Evolutionary conservation across 148 eudicot genomes (phyloP), one percentile per base, ranked within the genome.

Genomic region (Salicornia ramosissima): DNA sequence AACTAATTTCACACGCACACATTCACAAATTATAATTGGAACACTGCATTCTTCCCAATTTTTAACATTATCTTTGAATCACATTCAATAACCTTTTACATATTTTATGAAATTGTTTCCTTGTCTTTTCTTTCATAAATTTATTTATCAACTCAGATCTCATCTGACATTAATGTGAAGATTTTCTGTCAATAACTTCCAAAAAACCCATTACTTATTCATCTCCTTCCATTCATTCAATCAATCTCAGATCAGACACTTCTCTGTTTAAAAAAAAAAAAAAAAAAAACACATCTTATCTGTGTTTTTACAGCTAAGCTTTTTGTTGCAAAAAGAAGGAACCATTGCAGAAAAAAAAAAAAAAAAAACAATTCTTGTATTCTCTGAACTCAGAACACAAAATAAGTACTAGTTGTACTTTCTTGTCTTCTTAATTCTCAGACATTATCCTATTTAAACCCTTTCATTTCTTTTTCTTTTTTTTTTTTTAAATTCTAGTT

Each of bases 281-380:
- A n/a, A n/a, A n/a, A n/a, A 83, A 67, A 74, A 77, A 74, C 83
- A 78, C 69, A 79, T 45, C 80, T 83, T 82, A 24, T 72, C 72
- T 86, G 74, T 56, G 72, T 69, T 81, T 84, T 81, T 79, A 87
- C 97, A 89, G 86, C 92, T 87, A 89, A 86, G 82, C n/a, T n/a
- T n/a, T 53, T 75, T 84, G 88, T 83, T 79, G 70, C 74, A 78
- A 69, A 72, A 78, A 81, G 19, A 70, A 76, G 82, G 72, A 77
- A 83, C 82, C 78, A 59, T 54, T 57, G 72, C 77, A 72, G 75
- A 69, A 77, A 82, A 71, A 79, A 36, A 36, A 36, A 36, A 65
- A 64, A 22, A 64, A 42, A 78, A 57, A 30, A 72, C 68, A 71
- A 68, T 71, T 68, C 66, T 90, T 85, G 78, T 83, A 81, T 85